A percentile compares a stretch with the other conserved stretches of the same genome.
Conservation (phyloP, 208 protist species). For the Novymonas esmeraldas region DNA sequence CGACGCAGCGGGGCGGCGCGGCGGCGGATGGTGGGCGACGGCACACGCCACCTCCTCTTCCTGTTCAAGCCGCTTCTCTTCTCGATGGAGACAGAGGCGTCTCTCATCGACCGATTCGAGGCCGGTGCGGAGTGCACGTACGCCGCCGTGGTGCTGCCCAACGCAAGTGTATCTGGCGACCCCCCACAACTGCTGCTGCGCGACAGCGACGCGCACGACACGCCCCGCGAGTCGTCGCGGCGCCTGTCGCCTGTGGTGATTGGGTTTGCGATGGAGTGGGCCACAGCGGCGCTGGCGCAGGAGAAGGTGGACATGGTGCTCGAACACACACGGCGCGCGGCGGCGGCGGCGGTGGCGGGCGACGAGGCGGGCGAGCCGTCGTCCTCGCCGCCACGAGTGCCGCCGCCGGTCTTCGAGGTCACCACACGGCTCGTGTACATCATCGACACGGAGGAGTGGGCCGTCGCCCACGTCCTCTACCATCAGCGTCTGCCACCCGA, state of each 20-base stretch:
- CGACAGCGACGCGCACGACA: neutral
- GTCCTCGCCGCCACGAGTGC: neutral
- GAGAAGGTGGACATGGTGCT: constrained; percentile 42
- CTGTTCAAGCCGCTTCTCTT: constrained; percentile 58
- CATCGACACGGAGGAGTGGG: constrained; percentile 55
- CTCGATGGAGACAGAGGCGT: constrained; percentile 26
- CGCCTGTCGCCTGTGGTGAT: constrained; percentile 30
- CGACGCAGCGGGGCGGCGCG: neutral
- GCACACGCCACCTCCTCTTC: constrained; percentile 35
- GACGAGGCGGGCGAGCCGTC: constrained; percentile 3
- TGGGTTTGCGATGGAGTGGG: constrained; percentile 63
- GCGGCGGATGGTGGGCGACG: neutral
- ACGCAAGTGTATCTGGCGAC: constrained; percentile 27
- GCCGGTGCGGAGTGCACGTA: constrained; percentile 41
- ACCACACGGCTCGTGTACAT: constrained; percentile 49
- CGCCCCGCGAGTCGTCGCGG: neutral
- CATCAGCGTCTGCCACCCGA: constrained; percentile 13
- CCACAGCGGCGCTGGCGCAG: constrained; percentile 23
- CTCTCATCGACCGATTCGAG: constrained; percentile 46
- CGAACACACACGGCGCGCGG: constrained; percentile 7
- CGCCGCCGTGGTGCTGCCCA: constrained; percentile 44
- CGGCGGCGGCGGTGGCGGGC: neutral
- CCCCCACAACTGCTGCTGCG: constrained; percentile 29
- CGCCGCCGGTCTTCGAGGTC: constrained; percentile 19
- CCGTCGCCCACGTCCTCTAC: constrained; percentile 42